A percentile compares a stretch with the other conserved stretches of the same genome.
phyloP scores from a whole-genome alignment of 257 asterid genomes.

The Cynanchum wilfordii region DNA sequence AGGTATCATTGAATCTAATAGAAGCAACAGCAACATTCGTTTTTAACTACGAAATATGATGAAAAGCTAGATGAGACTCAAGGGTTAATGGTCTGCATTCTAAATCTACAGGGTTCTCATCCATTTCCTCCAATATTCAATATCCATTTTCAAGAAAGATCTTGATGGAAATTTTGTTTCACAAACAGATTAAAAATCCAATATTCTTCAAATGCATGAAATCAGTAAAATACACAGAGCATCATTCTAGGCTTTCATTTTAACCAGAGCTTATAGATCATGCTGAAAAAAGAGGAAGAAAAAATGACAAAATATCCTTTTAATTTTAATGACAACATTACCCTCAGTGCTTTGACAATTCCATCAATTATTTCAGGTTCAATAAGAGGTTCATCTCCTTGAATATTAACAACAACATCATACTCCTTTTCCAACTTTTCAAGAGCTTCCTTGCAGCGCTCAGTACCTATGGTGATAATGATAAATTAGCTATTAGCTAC shows the following conservation, averaged over 20 bases:
- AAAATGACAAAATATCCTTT: background rate
- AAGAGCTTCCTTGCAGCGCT: constrained; percentile 82
- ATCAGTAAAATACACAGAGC: background rate
- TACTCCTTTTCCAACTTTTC: constrained; percentile 59
- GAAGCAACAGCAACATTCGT: background rate
- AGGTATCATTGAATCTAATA: background rate
- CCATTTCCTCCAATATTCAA: background rate
- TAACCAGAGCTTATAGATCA: background rate
- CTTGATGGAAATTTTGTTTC: background rate
- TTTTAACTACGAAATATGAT: background rate
- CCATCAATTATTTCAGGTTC: constrained; percentile 90
- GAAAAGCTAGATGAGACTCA: background rate
- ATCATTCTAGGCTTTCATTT: background rate
- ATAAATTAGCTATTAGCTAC: background rate
- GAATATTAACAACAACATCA: constrained; percentile 82
- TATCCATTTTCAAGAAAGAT: background rate
- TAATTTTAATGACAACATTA: constrained; percentile 16
- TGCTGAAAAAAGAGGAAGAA: background rate
- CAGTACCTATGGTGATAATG: constrained; percentile 49
- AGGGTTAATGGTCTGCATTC: background rate
- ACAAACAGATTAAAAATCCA: background rate
- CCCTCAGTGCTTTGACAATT: constrained; percentile 78
- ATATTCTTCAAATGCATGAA: background rate
- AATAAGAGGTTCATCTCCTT: constrained; percentile 94
- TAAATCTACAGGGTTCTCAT: background rate